Percentiles rank a stretch among this genome's conserved stretches.
Conservation (phyloP, 306 rosid genomes). For the Citrullus colocynthis region DNA sequence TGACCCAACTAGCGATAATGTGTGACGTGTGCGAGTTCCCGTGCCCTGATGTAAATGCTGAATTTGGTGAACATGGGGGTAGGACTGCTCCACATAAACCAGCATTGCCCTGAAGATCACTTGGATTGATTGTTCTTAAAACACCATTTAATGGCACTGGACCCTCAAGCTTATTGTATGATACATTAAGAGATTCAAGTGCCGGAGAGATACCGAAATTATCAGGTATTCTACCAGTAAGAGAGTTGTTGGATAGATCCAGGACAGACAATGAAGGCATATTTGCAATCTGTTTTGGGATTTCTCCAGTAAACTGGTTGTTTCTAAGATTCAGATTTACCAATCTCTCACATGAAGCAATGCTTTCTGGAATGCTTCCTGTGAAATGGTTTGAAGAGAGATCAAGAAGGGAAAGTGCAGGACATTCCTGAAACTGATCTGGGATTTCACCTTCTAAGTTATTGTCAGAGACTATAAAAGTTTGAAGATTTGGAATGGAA, state of each 20-base stretch:
- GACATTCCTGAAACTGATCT: constrained; percentile 78
- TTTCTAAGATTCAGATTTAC: constrained; percentile 73
- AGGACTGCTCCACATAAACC: constrained; percentile 73
- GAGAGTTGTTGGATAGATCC: constrained; percentile 88
- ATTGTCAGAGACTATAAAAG: constrained; percentile 59
- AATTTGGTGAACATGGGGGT: constrained; percentile 46
- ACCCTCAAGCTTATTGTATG: constrained; percentile 76
- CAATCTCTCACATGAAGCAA: constrained; percentile 79
- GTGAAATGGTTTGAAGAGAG: constrained; percentile 64
- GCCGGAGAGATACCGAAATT: constrained; percentile 87
- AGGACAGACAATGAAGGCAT: constrained; percentile 79
- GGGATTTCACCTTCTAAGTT: constrained; percentile 67
- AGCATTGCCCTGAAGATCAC: constrained; percentile 57
- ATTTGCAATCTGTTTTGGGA: constrained; percentile 55
- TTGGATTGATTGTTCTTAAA: constrained; percentile 65
- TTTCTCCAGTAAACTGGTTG: constrained; percentile 60
- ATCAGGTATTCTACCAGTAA: constrained; percentile 69
- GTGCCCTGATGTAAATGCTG: constrained; percentile 23
- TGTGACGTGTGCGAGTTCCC: constrained; percentile 36
- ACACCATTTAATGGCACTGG: constrained; percentile 75
- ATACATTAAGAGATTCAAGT: constrained; percentile 64
- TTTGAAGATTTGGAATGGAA: constrained; percentile 66
- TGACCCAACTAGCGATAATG: constrained; percentile 45
- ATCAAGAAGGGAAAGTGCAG: constrained; percentile 71
- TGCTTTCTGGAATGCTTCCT: constrained; percentile 68